These are phyloP conservation scores for Pseudozyma pruni DNA, from an alignment of 1,284 basidiomycete genomes.

Conservation along the genomic window DNA sequence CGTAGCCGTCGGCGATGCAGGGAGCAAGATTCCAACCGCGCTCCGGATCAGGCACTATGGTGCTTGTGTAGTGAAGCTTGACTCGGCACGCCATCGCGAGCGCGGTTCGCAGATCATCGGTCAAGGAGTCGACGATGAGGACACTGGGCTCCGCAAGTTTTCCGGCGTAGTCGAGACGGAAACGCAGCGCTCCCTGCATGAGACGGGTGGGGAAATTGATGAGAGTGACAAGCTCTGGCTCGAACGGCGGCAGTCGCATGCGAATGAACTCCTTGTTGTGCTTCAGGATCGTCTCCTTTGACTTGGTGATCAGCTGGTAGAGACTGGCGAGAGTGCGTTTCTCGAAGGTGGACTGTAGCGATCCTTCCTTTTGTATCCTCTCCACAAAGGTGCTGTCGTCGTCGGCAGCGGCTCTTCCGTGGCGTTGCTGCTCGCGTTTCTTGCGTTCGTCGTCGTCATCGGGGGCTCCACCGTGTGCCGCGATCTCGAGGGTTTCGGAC, in stretches of 20 bases:
- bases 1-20: conserved; percentile 89
- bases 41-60: conserved; percentile 83
- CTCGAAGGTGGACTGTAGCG: conserved; percentile 91
- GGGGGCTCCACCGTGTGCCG: conserved; percentile 15
- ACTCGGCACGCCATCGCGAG: conserved; percentile 92
- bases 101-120: conserved; percentile 89
- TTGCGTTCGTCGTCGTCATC: conserved; percentile 10
- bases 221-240: conserved; percentile 88
- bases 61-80: conserved; percentile 91
- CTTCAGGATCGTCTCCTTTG: conserved; percentile 86
- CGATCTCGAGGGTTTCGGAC: conserved; percentile 55
- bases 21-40: conserved; percentile 88
- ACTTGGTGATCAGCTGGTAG: conserved; percentile 84
- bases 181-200: conserved; percentile 87
- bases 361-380: conserved; percentile 93
- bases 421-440: conserved; percentile 16
- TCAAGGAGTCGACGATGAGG: conserved; percentile 90
- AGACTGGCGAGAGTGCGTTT: conserved; percentile 89
- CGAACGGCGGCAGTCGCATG: conserved; percentile 92
- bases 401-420: conserved; percentile 18
- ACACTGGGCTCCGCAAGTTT: conserved; percentile 85
- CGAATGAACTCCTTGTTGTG: conserved; percentile 78
- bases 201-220: conserved; percentile 95
- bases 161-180: conserved; percentile 88
- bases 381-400: conserved; percentile 78